Base-by-base conservation (phyloP, 805 yeast species). In the Saccharomycopsis oosterbeekiorum region DNA sequence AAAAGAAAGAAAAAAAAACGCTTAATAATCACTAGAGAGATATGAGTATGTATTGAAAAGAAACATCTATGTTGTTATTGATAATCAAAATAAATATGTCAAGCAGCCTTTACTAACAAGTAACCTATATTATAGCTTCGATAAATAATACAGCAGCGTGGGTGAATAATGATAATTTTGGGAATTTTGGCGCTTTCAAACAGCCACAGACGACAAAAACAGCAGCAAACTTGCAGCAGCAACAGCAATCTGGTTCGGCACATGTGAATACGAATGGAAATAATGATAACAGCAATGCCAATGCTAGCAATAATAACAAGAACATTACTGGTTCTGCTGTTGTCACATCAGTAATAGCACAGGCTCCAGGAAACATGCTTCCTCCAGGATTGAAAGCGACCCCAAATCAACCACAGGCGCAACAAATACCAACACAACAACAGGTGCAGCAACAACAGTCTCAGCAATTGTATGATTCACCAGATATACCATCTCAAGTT, bases 161-260 rank as follows among this genome's bases (percentile, higher is more conserved):
- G 53, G 59, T 56, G 14, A 61, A 58, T 54, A 55, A 51, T 42
- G 64, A 63, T 9, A 61, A 55, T 34, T 63, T 63, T 63, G 65
- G 65, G 21, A 63, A 57, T 56, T 63, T 63, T 63, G 65, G 65
- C 19, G 62, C 62, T 55, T 63, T 63, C 57, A 64, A 64, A n/a
- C 63, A 63, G 34, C 53, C 53, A 9, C 53, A 47, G 53, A 47
- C 53, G 29, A 47, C 53, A 47, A 47, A 47, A 26, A 14, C 53
- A 24, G 21, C 24, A 11, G 53, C 53, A 11, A 24, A 47, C 15
- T 26, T 10, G 53, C 53, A 47, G 53, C 53, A 47, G 26, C 53
- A 47, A 21, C 53, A 21, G 21, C 29, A 24, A 21, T 56, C 56
- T 59, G 64, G 62, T 14, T 59, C 56, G 39, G 55, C 60, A 4